These are phyloP conservation scores for Melastoma malabathricum DNA, from an alignment of 345 rosid genomes.

Conservation along the genomic window DNA sequence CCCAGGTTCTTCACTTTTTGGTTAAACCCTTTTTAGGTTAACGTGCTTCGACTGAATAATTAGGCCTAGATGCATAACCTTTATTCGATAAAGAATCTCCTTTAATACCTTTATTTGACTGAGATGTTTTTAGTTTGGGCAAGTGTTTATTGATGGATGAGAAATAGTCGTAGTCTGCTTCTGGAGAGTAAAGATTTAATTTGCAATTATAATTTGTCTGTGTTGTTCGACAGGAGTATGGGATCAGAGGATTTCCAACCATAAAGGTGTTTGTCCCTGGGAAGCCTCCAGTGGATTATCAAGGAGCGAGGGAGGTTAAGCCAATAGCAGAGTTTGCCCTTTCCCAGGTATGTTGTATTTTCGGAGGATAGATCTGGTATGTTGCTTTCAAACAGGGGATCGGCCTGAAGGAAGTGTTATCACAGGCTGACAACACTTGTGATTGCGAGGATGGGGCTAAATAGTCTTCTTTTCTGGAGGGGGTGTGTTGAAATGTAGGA, in stretches of 20 bases:
- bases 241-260: constrained; percentile 83
- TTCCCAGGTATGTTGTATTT: constrained; percentile 43
- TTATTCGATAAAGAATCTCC: too few relatives aligned
- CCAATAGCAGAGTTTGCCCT: constrained; percentile 62
- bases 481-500: too few relatives aligned
- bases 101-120: too few relatives aligned
- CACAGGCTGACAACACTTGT: too few relatives aligned
- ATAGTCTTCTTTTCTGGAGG: too few relatives aligned
- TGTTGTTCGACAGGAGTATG: constrained; percentile 55
- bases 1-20: constrained; percentile 44
- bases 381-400: constrained; percentile 2
- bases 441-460: too few relatives aligned
- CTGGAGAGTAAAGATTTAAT: background rate
- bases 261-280: constrained; percentile 85
- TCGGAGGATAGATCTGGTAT: background rate
- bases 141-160: too few relatives aligned
- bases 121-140: too few relatives aligned
- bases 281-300: constrained; percentile 76
- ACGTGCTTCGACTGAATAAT: too few relatives aligned
- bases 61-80: too few relatives aligned
- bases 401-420: background rate
- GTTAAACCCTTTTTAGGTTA: too few relatives aligned
- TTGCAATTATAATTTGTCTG: background rate
- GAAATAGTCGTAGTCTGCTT: background rate
- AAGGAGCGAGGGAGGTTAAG: constrained; percentile 88